Conservation (phyloP, 495 filamentous ascomycete genomes). For the Aspergillus hancockii region DNA sequence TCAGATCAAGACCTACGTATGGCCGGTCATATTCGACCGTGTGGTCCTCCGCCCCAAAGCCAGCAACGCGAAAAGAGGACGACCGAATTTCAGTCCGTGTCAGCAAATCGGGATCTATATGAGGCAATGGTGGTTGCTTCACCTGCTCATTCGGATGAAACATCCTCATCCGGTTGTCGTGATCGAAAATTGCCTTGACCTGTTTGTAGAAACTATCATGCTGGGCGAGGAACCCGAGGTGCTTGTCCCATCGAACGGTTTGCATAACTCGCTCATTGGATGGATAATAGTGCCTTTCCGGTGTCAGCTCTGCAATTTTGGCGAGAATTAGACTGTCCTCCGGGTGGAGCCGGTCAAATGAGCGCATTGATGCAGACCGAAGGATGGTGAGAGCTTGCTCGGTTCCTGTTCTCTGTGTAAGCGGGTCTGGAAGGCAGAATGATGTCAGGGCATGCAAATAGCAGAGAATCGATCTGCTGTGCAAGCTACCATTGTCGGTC, state of each 20-base stretch:
- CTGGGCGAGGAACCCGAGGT: constrained; percentile 50
- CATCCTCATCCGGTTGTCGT: constrained; percentile 27
- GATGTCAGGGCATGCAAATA: constrained; percentile 67
- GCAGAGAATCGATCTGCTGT: constrained; percentile 53
- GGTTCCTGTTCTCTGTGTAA: constrained; percentile 61
- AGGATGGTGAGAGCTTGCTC: constrained; percentile 58
- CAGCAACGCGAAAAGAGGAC: constrained; percentile 46
- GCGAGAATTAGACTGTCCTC: constrained; percentile 41
- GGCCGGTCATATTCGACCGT: constrained; percentile 32
- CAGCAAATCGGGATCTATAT: constrained; percentile 27
- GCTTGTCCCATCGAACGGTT: constrained; percentile 44
- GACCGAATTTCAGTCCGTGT: constrained; percentile 47
- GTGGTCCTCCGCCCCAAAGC: constrained; percentile 55
- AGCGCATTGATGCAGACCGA: constrained; percentile 47
- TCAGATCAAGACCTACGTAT: constrained; percentile 24
- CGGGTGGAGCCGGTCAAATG: constrained; percentile 44
- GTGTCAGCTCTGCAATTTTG: constrained; percentile 53
- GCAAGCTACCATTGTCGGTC: constrained; percentile 50
- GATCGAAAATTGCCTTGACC: constrained; percentile 44
- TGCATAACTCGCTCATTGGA: constrained; percentile 48
- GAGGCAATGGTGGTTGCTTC: constrained; percentile 3
- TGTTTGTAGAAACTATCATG: constrained; percentile 45
- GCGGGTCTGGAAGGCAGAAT: constrained; percentile 55
- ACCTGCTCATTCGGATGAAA: constrained; percentile 12
- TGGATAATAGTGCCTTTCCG: constrained; percentile 59